Evolutionary conservation across 2,329 filamentous ascomycete species (phyloP), one percentile per base, ranked within the genome.

Genomic region (Colletotrichum karsti): DNA sequence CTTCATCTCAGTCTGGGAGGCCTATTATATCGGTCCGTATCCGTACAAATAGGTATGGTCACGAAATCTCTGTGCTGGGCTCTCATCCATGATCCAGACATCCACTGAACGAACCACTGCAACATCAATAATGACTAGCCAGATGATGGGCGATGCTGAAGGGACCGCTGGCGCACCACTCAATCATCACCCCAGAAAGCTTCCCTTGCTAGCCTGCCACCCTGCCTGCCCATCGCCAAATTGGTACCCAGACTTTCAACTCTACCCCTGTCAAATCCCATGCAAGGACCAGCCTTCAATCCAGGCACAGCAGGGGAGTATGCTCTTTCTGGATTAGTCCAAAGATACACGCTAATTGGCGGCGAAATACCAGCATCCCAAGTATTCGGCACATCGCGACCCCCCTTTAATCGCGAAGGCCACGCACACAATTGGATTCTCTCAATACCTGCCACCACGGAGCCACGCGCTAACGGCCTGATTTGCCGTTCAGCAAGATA

Each of bases 161-260:
- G 64, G 20, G 26, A 35, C 44, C 42, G 33, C 37, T 59, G 44
- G 39, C 22, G 46, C 50, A 67, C 48, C 42, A 63, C 41, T 53
- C 51, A 37, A 30, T 24, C 39, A n/a, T 20, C 59, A 56, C 39
- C 59, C 50, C 35, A 26, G 37, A 58, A 53, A 48, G 24, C 44
- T 67, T 67, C 53, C 53, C 53, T 58, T 22, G 22, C 64, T 67
- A 67, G 64, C 60, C 51, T 30, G 59, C 30, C 42, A n/a, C n/a
- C n/a, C n/a, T n/a, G n/a, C n/a, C n/a, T n/a, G n/a, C n/a, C n/a
- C n/a, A 58, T 67, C 51, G 26, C 54, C 53, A 67, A 67, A 67
- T 67, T 67, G 59, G 44, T 54, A 54, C 39, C 53, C 64, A 67
- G 53, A 44, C 62, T 67, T 69, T 51, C 55, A 41, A 56, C 61